Base-by-base conservation (phyloP, 108 stramenopile species). In the Fistulifera pelliculosa region DNA sequence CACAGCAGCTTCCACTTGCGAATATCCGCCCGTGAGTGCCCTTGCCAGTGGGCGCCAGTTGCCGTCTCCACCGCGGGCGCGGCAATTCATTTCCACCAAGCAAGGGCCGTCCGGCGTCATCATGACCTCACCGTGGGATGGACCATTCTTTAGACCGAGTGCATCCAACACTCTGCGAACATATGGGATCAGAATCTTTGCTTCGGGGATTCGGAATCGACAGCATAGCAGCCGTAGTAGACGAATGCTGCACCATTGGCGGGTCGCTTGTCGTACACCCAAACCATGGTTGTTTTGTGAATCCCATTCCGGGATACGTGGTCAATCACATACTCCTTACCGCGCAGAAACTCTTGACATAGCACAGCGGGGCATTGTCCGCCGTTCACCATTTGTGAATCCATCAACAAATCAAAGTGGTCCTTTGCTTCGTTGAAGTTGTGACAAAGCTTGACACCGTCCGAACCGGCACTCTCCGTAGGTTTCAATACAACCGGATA, bases 401-500 rank as follows among this genome's bases (percentile, higher is more conserved):
- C 69, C 68, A 94, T 81, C 27, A 98, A 78, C n/a, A 70, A 62
- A 28, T 81, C 66, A 62, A 91, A 95, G 51, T 96, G 94, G 18
- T 80, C 79, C 56, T 81, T 82, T 7, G 93, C 93, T 47, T 98
- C 94, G 7, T 87, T 90, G 53, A 83, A 68, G 50, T 77, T 70
- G 53, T 83, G 79, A 55, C 94, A 95, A 21, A 96, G 80, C 60
- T 87, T 93, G 10, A 96, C 97, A 38, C 90, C 94, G 58, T 98
- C 97, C 15, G 83, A 84, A 6, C 97, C 97, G 15, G 97, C 95
- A 21, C 73, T 79, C 56, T 90, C 92, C 10, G 77, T 74, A 8
- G 97, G 97, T 62, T 98, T 98, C 24, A 98, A 59, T 6, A 98
- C 93, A 41, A 92, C 81, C 43, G 92, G 87, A 55, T 79, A 91